Evolutionary conservation across 495 filamentous ascomycete species (phyloP).

Genomic region (Podospora pseudocomata): DNA sequence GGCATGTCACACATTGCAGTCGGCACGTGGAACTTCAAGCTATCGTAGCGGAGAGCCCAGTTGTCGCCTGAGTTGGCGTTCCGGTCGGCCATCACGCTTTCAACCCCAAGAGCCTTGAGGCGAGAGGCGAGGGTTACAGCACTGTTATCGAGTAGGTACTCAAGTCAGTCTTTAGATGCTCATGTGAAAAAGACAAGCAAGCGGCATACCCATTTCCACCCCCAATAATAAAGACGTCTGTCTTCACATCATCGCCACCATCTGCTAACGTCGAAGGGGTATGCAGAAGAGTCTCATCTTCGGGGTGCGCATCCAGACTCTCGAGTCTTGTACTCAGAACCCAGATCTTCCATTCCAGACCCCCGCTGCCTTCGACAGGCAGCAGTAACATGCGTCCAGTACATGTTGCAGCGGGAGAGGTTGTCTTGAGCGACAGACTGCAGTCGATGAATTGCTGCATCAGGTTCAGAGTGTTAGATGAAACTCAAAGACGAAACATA

Average conservation of each 20-base stretch:
- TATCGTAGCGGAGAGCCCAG: conserved; percentile 36
- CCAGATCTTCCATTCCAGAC: conserved; percentile 36
- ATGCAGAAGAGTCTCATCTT: conserved; percentile 29
- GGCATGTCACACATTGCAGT: conserved; percentile 29
- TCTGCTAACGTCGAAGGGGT: conserved; percentile 20
- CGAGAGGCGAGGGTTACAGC: conserved; percentile 29
- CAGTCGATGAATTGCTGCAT: conserved; percentile 22
- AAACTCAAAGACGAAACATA: background rate
- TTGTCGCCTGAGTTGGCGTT: conserved; percentile 35
- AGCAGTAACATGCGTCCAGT: conserved; percentile 30
- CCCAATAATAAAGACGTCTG: conserved; percentile 37
- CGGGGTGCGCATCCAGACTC: conserved; percentile 24
- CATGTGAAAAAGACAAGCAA: background rate
- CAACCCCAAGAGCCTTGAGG: conserved; percentile 35
- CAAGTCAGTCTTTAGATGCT: background rate
- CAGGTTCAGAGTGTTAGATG: background rate
- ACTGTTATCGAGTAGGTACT: conserved; percentile 15
- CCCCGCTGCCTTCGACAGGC: conserved; percentile 15
- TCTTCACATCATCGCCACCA: conserved; percentile 22
- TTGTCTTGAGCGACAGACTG: conserved; percentile 26
- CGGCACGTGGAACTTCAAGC: conserved; percentile 32
- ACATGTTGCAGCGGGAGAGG: conserved; percentile 23
- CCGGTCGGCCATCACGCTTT: conserved; percentile 31
- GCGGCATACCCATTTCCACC: conserved; percentile 30
- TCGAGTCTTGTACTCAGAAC: conserved; percentile 32